Percentiles rank a stretch among this genome's conserved stretches.
phyloP scores from a whole-genome alignment of 2,329 filamentous ascomycete genomes.

The Ceratocystis albifundus region DNA sequence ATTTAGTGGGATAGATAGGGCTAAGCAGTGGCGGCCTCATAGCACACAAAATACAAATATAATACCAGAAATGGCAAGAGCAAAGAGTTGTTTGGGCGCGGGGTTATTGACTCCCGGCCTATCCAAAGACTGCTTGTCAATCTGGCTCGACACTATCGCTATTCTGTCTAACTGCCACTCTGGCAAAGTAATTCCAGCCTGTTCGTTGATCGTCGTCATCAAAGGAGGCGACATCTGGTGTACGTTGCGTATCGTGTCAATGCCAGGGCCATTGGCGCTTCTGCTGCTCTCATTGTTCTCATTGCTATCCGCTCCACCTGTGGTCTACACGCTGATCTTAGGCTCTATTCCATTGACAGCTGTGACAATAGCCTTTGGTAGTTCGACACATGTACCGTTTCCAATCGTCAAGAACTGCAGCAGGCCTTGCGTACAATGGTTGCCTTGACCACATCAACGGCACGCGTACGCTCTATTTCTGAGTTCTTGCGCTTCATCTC shows the following conservation, averaged over 20 bases:
- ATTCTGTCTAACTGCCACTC: constrained; percentile 56
- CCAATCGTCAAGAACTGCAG: constrained; percentile 83
- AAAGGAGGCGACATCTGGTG: constrained; percentile 77
- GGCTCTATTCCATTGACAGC: constrained; percentile 68
- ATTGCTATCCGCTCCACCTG: constrained; percentile 43
- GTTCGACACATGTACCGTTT: constrained; percentile 62
- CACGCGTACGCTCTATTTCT: constrained; percentile 68
- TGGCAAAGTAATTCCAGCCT: constrained; percentile 72
- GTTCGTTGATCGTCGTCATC: constrained; percentile 75
- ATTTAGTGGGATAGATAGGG: not conserved
- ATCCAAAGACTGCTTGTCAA: constrained; percentile 24
- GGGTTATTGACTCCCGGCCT: not conserved
- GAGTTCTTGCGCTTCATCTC: constrained; percentile 66
- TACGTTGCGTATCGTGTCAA: constrained; percentile 64
- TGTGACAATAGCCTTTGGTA: constrained; percentile 65
- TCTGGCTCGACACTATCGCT: constrained; percentile 28
- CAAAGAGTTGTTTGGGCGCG: not conserved
- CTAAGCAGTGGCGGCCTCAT: not conserved
- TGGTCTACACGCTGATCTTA: constrained; percentile 89
- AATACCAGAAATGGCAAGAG: not conserved
- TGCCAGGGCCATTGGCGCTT: constrained; percentile 25
- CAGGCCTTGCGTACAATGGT: constrained; percentile 58
- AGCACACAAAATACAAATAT: not conserved
- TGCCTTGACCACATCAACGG: constrained; percentile 66
- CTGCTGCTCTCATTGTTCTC: constrained; percentile 28